These are phyloP conservation scores for Angomonas ambiguus DNA, from an alignment of 208 protist species.

Conservation along the genomic window DNA sequence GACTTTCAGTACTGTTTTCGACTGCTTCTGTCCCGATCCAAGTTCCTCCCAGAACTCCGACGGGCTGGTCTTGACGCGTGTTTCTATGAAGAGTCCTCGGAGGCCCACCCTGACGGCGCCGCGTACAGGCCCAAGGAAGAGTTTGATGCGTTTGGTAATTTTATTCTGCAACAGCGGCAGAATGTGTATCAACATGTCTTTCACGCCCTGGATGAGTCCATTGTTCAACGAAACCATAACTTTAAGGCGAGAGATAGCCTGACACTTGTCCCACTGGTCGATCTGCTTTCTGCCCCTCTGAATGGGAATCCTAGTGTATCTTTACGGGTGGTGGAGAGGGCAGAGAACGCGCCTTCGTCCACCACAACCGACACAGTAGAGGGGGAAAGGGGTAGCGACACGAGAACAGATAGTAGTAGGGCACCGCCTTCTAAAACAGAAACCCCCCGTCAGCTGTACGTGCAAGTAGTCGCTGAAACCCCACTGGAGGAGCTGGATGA, in stretches of 20 bases:
- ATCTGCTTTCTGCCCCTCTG: slow-evolving; percentile 48
- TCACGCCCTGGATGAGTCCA: slow-evolving; percentile 27
- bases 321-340: slow-evolving; percentile 21
- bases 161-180: slow-evolving; percentile 23
- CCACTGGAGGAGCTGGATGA: slow-evolving; percentile 44
- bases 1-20: slow-evolving; percentile 58
- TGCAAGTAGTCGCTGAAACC: slow-evolving; percentile 30
- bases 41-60: slow-evolving; percentile 30
- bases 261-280: slow-evolving; percentile 47
- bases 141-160: slow-evolving; percentile 25
- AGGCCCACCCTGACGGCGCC: slow-evolving; percentile 16
- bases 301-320: slow-evolving; percentile 34
- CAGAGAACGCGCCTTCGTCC: too few species aligned
- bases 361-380: too few species aligned
- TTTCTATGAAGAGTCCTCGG: not conserved
- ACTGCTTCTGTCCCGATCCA: slow-evolving; percentile 53
- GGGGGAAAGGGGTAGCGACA: too few species aligned
- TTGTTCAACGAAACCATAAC: slow-evolving; percentile 21
- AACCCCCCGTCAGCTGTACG: not conserved
- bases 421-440: not conserved
- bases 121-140: slow-evolving; percentile 18
- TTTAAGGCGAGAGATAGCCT: slow-evolving; percentile 33
- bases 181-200: slow-evolving; percentile 28
- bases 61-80: not conserved
- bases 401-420: too few species aligned